phyloP scores from a whole-genome alignment of 176 grass and related monocot genomes.

The Oryza rufipogon region DNA sequence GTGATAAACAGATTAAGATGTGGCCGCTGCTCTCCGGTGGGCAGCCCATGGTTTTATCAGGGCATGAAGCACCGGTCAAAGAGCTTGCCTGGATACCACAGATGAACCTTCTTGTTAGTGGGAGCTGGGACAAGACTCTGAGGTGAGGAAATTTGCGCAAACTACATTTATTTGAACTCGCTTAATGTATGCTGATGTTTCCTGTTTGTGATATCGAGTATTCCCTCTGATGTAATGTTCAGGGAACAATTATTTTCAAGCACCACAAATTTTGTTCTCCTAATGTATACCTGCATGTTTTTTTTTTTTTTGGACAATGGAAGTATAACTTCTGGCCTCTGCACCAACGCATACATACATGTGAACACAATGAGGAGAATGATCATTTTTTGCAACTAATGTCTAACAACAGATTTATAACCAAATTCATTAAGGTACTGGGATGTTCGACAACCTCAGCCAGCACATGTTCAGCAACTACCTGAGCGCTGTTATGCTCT shows the following conservation, averaged over 20 bases:
- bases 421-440: constrained; percentile 60
- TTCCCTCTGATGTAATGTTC: constrained; percentile 12
- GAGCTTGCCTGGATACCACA: constrained; percentile 81
- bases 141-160: constrained; percentile 42
- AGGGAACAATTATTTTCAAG: constrained; percentile 28
- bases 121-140: constrained; percentile 90
- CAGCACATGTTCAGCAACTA: constrained; percentile 81
- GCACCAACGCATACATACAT: no score
- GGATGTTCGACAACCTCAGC: constrained; percentile 82
- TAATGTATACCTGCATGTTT: neutral
- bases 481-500: constrained; percentile 83
- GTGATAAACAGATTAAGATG: constrained; percentile 85
- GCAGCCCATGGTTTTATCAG: constrained; percentile 60
- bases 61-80: constrained; percentile 77
- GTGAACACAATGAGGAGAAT: neutral
- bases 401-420: neutral
- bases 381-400: neutral
- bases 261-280: neutral
- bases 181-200: neutral
- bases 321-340: no score
- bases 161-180: neutral
- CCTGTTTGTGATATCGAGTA: constrained; percentile 7
- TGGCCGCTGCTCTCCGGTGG: constrained; percentile 84
- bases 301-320: no score
- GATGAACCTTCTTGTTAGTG: constrained; percentile 86